Conservation (phyloP, 305 asterid species). For the Fraxinus angustifolia region DNA sequence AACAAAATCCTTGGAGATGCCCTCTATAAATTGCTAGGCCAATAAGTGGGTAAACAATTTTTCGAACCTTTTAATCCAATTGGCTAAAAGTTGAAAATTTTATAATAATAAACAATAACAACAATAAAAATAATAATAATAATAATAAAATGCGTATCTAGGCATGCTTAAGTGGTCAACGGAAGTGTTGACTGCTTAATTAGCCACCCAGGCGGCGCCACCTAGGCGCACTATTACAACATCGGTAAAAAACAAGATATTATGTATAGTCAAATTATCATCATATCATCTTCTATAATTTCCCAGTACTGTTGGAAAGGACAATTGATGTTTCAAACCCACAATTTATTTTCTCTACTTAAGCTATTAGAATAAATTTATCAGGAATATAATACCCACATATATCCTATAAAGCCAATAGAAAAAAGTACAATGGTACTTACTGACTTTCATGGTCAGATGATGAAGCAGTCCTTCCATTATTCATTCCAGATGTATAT, state of each 20-base stretch:
- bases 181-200: too few species aligned
- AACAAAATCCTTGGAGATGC: too few species aligned
- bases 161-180: too few species aligned
- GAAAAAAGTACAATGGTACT: slow-evolving; percentile 33
- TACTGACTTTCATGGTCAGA: slow-evolving; percentile 96
- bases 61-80: too few species aligned
- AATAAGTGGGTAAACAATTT: too few species aligned
- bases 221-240: too few species aligned
- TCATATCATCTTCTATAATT: not conserved
- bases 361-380: not conserved
- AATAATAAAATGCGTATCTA: too few species aligned
- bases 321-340: not conserved
- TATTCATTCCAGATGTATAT: slow-evolving; percentile 70
- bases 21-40: too few species aligned
- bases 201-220: too few species aligned
- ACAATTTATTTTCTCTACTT: not conserved
- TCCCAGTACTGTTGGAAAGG: not conserved
- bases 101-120: too few species aligned
- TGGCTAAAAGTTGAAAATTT: too few species aligned
- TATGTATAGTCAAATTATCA: not conserved
- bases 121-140: too few species aligned
- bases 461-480: slow-evolving; percentile 66
- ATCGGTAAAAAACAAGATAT: not conserved
- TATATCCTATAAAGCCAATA: not conserved
- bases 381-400: not conserved